Evolutionary conservation across 2,329 filamentous ascomycete genomes (phyloP).

Genomic region (Aphanoascus verrucosus): DNA sequence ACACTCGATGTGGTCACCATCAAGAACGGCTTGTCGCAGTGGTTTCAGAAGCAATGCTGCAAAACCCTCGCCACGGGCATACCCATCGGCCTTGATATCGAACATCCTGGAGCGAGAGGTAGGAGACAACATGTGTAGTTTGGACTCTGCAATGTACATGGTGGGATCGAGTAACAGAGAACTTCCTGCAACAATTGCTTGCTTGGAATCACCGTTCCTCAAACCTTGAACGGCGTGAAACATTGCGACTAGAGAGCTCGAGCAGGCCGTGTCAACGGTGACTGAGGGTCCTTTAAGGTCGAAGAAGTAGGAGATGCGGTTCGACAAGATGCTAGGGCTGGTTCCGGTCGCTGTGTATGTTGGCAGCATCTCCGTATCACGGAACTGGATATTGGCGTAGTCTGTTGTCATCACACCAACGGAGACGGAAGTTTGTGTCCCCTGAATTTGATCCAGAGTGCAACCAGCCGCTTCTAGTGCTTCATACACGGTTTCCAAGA

Average conservation of each 20-base stretch:
- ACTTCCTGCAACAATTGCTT: constrained; percentile 19
- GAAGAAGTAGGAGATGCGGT: constrained; percentile 34
- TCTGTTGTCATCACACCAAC: neutral
- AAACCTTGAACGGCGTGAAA: constrained; percentile 18
- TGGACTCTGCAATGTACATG: constrained; percentile 15
- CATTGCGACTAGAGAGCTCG: constrained; percentile 20
- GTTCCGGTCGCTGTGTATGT: constrained; percentile 30
- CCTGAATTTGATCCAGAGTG: neutral
- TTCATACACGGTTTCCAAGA: constrained; percentile 22
- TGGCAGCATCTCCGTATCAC: constrained; percentile 19
- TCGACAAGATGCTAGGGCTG: constrained; percentile 31
- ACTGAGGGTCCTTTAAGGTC: constrained; percentile 32
- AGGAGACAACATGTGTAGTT: constrained; percentile 37
- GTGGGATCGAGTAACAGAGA: constrained; percentile 28
- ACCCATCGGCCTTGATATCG: constrained; percentile 36
- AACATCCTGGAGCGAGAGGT: constrained; percentile 40
- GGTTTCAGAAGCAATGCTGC: constrained; percentile 41
- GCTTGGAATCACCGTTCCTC: constrained; percentile 17
- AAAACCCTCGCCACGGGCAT: constrained; percentile 42
- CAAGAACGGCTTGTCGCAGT: constrained; percentile 35
- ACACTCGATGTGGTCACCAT: constrained; percentile 34
- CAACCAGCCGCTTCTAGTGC: constrained; percentile 22
- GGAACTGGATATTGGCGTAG: constrained; percentile 14
- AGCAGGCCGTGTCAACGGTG: constrained; percentile 44
- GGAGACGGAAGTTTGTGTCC: neutral